These are phyloP conservation scores for Phascolomyces articulosus DNA, from an alignment of 371 early-diverging fungal species.

Conservation along the genomic window DNA sequence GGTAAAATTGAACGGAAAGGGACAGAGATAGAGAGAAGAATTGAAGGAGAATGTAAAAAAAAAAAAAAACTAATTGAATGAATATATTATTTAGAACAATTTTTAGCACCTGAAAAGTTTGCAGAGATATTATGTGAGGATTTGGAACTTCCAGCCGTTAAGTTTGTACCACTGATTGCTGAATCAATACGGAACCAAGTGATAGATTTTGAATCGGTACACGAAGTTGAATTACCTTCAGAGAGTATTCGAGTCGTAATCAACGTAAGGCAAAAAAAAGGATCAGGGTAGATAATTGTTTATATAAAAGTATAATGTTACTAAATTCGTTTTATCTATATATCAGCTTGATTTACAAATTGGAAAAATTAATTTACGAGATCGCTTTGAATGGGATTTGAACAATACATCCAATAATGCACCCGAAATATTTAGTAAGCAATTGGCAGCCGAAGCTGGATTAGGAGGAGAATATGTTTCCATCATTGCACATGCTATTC, in stretches of 20 bases:
- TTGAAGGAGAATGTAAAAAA: too few species aligned
- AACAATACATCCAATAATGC: conserved; percentile 56
- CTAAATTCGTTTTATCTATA: neutral
- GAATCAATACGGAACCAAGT: conserved; percentile 76
- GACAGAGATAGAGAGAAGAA: too few species aligned
- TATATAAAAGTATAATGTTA: neutral
- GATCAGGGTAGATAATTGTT: too few species aligned
- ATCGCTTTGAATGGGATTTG: conserved; percentile 94
- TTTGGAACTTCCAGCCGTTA: conserved; percentile 58
- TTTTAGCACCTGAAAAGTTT: conserved; percentile 91
- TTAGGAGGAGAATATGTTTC: conserved; percentile 91
- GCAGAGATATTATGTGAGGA: conserved; percentile 90
- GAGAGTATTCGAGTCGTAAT: conserved; percentile 43
- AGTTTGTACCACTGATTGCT: conserved; percentile 74
- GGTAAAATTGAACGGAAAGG: conserved; percentile 32
- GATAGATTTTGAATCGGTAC: conserved; percentile 48
- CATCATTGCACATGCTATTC: conserved; percentile 85
- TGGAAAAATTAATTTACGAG: conserved; percentile 82
- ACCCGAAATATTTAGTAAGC: conserved; percentile 88
- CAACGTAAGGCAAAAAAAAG: conserved; percentile 33
- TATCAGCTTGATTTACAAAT: conserved; percentile 84
- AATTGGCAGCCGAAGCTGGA: conserved; percentile 83
- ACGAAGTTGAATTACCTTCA: conserved; percentile 35
- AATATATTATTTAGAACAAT: conserved; percentile 57
- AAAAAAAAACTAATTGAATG: too few species aligned